Conservation (phyloP, 139 green algal species). For the Trebouxia sp. region DNA sequence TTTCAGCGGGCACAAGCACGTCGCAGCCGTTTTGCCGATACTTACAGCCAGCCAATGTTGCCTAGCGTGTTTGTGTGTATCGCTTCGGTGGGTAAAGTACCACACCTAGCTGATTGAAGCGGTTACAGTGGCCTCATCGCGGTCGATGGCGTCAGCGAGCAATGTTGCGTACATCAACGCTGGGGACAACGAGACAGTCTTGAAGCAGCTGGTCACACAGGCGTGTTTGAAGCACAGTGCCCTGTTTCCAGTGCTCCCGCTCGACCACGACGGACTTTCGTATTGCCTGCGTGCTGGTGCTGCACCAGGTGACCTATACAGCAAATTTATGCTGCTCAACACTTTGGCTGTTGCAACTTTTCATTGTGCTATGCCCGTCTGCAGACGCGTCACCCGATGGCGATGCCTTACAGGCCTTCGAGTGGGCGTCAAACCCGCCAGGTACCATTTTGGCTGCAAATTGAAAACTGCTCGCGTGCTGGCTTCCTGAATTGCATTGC, state of each 20-base stretch:
- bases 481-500: too few relatives aligned
- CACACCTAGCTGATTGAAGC: too few relatives aligned
- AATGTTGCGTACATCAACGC: not conserved
- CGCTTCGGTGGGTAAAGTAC: too few relatives aligned
- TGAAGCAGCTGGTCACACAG: not conserved
- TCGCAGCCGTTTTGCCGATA: too few relatives aligned
- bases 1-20: too few relatives aligned
- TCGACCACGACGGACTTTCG: not conserved
- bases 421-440: conserved; percentile 11
- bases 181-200: not conserved
- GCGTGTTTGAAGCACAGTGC: not conserved
- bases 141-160: not conserved
- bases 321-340: too few relatives aligned
- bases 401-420: not conserved
- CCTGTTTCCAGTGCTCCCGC: not conserved
- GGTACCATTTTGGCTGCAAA: not conserved
- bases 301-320: not conserved
- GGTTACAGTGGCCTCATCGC: too few relatives aligned
- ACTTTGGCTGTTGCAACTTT: too few relatives aligned
- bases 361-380: too few relatives aligned
- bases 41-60: too few relatives aligned
- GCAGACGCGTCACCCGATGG: conserved; percentile 12
- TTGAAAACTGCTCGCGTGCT: not conserved
- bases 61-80: too few relatives aligned
- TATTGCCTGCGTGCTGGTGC: not conserved